phyloP scores from a whole-genome alignment of 768 basidiomycete genomes.

The Cyathus striatus region DNA sequence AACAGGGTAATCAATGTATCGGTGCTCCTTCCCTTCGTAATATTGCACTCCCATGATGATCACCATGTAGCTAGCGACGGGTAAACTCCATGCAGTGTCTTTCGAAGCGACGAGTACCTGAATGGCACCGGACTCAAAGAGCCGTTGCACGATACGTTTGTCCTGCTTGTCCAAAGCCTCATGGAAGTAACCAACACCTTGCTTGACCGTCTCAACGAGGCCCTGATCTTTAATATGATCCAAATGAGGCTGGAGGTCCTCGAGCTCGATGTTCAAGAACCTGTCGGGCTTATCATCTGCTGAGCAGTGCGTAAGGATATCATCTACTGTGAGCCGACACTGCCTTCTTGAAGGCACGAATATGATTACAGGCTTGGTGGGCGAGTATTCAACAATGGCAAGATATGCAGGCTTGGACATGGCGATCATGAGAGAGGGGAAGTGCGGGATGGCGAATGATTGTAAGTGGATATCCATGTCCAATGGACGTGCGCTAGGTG shows the following conservation, averaged over 20 bases:
- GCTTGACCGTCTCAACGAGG: constrained; percentile 75
- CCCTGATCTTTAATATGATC: constrained; percentile 76
- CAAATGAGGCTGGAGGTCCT: constrained; percentile 82
- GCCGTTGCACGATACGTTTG: constrained; percentile 85
- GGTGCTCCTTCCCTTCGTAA: constrained; percentile 96
- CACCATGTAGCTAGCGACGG: constrained; percentile 94
- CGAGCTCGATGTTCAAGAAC: constrained; percentile 85
- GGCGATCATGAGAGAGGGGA: constrained; percentile 96
- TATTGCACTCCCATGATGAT: constrained; percentile 99
- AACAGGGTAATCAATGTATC: constrained; percentile 96
- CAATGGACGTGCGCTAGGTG: constrained; percentile 92
- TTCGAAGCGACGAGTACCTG: constrained; percentile 93
- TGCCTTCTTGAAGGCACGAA: constrained; percentile 94
- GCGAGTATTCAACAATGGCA: constrained; percentile 83
- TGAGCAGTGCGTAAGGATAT: constrained; percentile 81
- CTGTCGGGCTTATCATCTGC: constrained; percentile 82
- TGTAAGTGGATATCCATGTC: constrained; percentile 98
- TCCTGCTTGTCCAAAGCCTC: constrained; percentile 91
- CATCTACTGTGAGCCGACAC: constrained; percentile 89
- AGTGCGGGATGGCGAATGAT: constrained; percentile 94
- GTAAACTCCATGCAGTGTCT: constrained; percentile 96
- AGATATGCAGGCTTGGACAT: constrained; percentile 99
- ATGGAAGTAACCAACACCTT: constrained; percentile 94
- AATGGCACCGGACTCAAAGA: constrained; percentile 93
- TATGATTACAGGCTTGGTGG: constrained; percentile 80